These are phyloP conservation scores for Achlya hypogyna DNA, from an alignment of 352 stramenopile species.

Conservation along the genomic window DNA sequence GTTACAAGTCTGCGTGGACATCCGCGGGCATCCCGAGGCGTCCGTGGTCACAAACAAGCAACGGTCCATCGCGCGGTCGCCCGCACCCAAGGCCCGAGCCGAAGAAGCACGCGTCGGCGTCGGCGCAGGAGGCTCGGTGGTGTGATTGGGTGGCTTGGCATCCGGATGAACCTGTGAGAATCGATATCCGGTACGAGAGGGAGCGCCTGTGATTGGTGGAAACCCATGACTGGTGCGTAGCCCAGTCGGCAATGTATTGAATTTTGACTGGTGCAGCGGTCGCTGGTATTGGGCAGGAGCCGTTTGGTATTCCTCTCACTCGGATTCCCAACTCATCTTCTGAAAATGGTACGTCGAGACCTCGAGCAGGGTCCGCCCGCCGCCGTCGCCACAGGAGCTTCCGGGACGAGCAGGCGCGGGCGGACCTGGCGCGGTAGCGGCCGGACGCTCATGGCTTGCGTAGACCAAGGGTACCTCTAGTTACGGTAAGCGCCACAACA, in stretches of 20 bases:
- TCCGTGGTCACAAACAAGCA: too few relatives aligned
- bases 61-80: too few relatives aligned
- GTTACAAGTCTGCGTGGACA: too few relatives aligned
- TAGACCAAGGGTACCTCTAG: conserved; percentile 99
- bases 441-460: not conserved
- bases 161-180: not conserved
- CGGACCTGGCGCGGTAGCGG: not conserved
- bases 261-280: conserved; percentile 18
- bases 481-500: conserved; percentile 99
- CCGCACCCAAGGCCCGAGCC: too few relatives aligned
- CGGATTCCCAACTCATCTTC: conserved; percentile 21
- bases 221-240: conserved; percentile 16
- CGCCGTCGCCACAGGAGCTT: not conserved
- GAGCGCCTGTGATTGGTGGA: conserved; percentile 5
- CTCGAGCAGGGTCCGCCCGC: not conserved
- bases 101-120: too few relatives aligned
- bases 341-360: conserved; percentile 20
- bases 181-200: not conserved
- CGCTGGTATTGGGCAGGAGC: not conserved
- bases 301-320: not conserved
- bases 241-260: not conserved
- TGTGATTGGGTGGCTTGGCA: not conserved
- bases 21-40: too few relatives aligned
- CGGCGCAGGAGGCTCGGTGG: too few relatives aligned
- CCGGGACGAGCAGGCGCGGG: too few relatives aligned